Conservation (phyloP, 176 grass and related monocot species). For the Oryza officinalis region DNA sequence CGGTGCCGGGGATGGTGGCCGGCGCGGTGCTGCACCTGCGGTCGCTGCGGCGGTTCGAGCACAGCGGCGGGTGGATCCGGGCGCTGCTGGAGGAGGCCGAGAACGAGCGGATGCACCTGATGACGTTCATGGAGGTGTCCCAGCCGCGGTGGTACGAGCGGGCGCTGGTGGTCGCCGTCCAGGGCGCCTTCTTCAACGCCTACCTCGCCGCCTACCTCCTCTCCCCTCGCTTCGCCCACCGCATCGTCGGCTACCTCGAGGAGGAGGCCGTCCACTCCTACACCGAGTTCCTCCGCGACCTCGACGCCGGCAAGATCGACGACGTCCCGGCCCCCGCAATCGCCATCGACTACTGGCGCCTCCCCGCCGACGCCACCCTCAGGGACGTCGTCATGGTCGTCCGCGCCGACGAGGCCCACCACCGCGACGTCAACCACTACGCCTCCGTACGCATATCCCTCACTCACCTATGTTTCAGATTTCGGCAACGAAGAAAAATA, state of each 20-base stretch:
- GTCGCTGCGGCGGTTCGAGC: conserved; percentile 53
- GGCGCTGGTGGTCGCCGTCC: conserved; percentile 50
- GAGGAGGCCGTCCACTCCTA: conserved; percentile 85
- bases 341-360: conserved; percentile 80
- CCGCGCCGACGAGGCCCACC: conserved; percentile 78
- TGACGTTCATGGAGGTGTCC: conserved; percentile 63
- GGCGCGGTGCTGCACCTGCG: conserved; percentile 34
- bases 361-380: conserved; percentile 61
- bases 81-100: conserved; percentile 56
- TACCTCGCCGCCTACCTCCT: conserved; percentile 56
- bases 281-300: conserved; percentile 71
- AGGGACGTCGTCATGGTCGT: conserved; percentile 71
- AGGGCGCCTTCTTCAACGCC: conserved; percentile 63
- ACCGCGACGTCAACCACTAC: conserved; percentile 84
- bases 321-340: conserved; percentile 74
- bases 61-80: conserved; percentile 60
- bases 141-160: conserved; percentile 56
- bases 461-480: no score
- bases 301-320: conserved; percentile 59
- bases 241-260: conserved; percentile 68
- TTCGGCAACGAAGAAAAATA: no score
- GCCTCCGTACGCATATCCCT: conserved; percentile 43
- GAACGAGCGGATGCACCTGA: conserved; percentile 66
- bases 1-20: not conserved
- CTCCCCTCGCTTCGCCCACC: conserved; percentile 67